Evolutionary conservation across 257 asterid species (phyloP), one percentile per base, ranked within the genome.

Genomic region (Vinca minor): DNA sequence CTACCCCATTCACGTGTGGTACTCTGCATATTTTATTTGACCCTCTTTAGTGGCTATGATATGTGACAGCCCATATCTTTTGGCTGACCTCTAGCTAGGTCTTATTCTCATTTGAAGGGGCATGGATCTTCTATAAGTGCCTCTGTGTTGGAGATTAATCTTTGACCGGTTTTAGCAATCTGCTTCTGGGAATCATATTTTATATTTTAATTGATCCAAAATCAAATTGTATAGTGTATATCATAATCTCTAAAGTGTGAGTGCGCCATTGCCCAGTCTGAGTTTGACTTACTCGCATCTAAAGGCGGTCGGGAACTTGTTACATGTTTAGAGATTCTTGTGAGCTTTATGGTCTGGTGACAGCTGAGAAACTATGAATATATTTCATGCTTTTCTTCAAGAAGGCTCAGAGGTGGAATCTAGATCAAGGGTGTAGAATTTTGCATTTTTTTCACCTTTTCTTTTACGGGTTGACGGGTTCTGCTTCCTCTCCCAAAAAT

Each of bases 341-440:
- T 55, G 6, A 6, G 41, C 41, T 7, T 17, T 29, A 14, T 17
- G 41, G 5, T 41, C 13, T 31, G 60, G 5, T 55, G 21, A 14
- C 25, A 4, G 4, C 60, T 28, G 39, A 15, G 49, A 44, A 44
- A 44, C 20, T 44, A 44, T 44, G 8, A 14, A 15, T 44, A 44
- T 44, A 15, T n/a, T 15, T 15, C 18, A 14, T 15, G 1, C n/a
- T 15, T 15, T 17, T 15, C 25, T n/a, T 15, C 9, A 1, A n/a
- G 25, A 41, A 55, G 41, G 14, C 42, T 14, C 31, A 36, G n/a
- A 55, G 61, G 41, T 55, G 41, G 61, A 55, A 55, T 55, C 41
- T 55, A 55, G 12, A 15, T 55, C n/a, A n/a, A n/a, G n/a, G n/a
- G n/a, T n/a, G n/a, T n/a, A n/a, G n/a, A n/a, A n/a, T n/a, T n/a